Conservation (phyloP, 1,284 basidiomycete genomes). For the Dichomitus squalens region DNA sequence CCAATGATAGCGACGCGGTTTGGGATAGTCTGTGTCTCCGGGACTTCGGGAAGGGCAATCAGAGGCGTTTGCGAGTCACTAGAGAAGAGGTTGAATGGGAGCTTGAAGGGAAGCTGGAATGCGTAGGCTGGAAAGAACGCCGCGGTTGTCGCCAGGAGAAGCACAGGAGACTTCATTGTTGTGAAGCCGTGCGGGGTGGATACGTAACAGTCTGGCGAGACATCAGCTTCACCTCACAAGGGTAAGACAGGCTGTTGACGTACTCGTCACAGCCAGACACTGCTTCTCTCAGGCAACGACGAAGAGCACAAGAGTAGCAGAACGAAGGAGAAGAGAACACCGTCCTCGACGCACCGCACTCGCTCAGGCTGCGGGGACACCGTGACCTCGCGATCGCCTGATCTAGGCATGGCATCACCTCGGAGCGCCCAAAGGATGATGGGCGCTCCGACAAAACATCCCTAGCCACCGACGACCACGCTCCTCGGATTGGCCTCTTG, state of each 20-base stretch:
- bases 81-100: slow-evolving; percentile 18
- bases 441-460: no score
- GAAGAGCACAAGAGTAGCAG: background rate
- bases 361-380: no score
- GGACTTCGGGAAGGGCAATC: slow-evolving; percentile 3
- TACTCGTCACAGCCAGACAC: background rate
- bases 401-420: background rate
- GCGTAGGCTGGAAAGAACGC: slow-evolving; percentile 20
- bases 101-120: slow-evolving; percentile 23
- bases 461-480: no score
- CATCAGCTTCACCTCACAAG: background rate
- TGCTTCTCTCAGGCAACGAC: no score
- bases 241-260: no score
- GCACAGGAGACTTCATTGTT: slow-evolving; percentile 14
- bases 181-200: background rate
- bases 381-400: no score
- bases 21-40: slow-evolving; percentile 8
- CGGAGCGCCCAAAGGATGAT: background rate
- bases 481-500: no score
- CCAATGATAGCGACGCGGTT: slow-evolving; percentile 78
- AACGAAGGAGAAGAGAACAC: background rate
- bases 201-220: background rate
- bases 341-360: background rate
- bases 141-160: slow-evolving; percentile 12
- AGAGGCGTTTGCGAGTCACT: slow-evolving; percentile 12